Evolutionary conservation across 78 protist species (phyloP), one percentile per base, ranked within the genome.

Genomic region (Creolimax fragrantissima): DNA sequence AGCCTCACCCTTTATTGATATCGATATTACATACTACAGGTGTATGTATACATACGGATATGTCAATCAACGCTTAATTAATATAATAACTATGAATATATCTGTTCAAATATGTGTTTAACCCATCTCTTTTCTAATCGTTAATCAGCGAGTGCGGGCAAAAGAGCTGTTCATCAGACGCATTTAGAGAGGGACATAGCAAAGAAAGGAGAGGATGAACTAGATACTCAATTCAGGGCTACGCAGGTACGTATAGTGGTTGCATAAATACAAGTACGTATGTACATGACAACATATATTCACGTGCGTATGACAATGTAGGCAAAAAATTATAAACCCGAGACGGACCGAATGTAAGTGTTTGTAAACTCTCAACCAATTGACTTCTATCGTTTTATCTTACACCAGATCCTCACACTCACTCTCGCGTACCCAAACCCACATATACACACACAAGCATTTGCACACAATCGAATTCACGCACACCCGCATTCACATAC

Each of bases 81-180:
- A 47, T 47, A 11, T 47, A 47, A 24, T 47, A 24, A 24, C 7
- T 47, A 24, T 24, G 37, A 24, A 47, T 47, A 7, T 47, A 47
- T 47, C 11, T 47, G 74, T 47, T 47, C 74, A 17, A n/a, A n/a
- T n/a, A n/a, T n/a, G n/a, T n/a, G n/a, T n/a, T n/a, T n/a, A n/a
- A n/a, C n/a, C n/a, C n/a, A n/a, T n/a, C n/a, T n/a, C n/a, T n/a
- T n/a, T n/a, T n/a, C n/a, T n/a, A n/a, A n/a, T n/a, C n/a, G n/a
- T n/a, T n/a, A n/a, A n/a, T n/a, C 88, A 42, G 90, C 90, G 37
- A 88, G 90, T 88, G 90, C 90, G 36, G 90, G 90, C 35, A 88
- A 2, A 32, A 43, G 90, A 6, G 90, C 90, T 6, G 90, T 88
- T 24, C 11, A 88, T n/a, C 44, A 6, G 44, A 32, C 47, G 35